phyloP scores from a whole-genome alignment of 2,329 filamentous ascomycete genomes.

The Penicillium hesseltinei region DNA sequence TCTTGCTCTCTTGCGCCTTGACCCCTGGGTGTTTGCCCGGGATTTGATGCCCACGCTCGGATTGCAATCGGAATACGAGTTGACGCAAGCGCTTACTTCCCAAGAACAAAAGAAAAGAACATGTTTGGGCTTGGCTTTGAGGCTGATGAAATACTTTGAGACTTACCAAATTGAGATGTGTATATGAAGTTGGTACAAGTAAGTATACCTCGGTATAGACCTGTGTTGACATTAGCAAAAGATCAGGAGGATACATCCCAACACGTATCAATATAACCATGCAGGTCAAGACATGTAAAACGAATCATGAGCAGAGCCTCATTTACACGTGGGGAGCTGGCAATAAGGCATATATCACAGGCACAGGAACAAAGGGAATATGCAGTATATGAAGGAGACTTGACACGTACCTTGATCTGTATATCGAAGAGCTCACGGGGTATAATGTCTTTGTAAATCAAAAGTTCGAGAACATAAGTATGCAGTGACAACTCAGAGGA shows the following conservation, averaged over 20 bases:
- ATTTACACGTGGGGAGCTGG: background rate
- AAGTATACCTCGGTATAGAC: background rate
- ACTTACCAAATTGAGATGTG: background rate
- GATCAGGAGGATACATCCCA: background rate
- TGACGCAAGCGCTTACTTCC: constrained; percentile 8
- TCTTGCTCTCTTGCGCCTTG: constrained; percentile 7
- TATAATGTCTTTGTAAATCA: constrained; percentile 19
- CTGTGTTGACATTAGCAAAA: background rate
- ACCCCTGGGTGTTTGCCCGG: constrained; percentile 1
- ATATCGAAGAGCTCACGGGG: constrained; percentile 9
- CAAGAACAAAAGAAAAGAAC: background rate
- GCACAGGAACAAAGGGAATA: constrained; percentile 7
- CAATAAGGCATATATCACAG: background rate
- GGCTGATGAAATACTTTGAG: background rate
- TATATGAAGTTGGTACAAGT: background rate
- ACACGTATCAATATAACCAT: background rate
- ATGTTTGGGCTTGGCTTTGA: background rate
- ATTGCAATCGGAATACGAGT: constrained; percentile 18
- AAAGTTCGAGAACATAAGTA: constrained; percentile 10
- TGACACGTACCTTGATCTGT: constrained; percentile 18
- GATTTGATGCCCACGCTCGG: constrained; percentile 10
- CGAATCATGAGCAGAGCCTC: constrained; percentile 6
- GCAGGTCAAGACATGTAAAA: background rate
- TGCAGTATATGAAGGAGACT: background rate
- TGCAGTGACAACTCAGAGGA: constrained; percentile 24